These are phyloP conservation scores for Scedosporium minutisporum DNA, from an alignment of 2,329 filamentous ascomycete species.

Conservation along the genomic window DNA sequence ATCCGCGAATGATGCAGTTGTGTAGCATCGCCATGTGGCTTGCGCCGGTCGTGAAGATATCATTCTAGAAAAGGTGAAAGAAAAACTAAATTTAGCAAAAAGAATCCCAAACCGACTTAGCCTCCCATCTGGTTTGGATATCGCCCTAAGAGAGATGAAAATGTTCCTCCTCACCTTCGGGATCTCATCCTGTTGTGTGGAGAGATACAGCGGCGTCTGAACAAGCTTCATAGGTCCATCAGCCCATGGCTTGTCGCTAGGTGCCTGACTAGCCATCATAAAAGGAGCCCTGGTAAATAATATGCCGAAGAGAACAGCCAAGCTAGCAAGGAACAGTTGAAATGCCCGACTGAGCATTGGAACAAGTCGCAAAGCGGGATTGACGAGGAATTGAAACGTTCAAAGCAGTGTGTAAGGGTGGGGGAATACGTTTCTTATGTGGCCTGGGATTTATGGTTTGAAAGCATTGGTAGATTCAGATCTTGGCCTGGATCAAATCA, in stretches of 20 bases:
- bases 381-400: neutral
- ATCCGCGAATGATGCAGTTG: conserved; percentile 53
- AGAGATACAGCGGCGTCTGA: conserved; percentile 36
- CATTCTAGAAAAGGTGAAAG: conserved; percentile 26
- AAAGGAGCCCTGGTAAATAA: conserved; percentile 25
- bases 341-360: conserved; percentile 4
- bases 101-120: no score
- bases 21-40: conserved; percentile 54
- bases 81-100: no score
- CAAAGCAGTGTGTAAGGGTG: neutral
- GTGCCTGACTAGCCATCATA: conserved; percentile 23
- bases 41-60: conserved; percentile 48
- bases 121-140: no score
- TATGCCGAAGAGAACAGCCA: conserved; percentile 19
- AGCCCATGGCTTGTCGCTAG: conserved; percentile 33
- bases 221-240: conserved; percentile 46
- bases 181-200: conserved; percentile 21
- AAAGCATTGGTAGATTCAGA: no score
- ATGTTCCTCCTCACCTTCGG: conserved; percentile 29
- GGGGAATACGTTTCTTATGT: neutral
- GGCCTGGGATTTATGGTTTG: no score
- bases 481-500: no score
- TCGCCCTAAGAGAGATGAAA: no score
- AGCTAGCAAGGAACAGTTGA: conserved; percentile 17
- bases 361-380: neutral